Evolutionary conservation across 805 yeast genomes (phyloP), one percentile per base, ranked within the genome.

Genomic region (Tetrapisispora pingtungensis): DNA sequence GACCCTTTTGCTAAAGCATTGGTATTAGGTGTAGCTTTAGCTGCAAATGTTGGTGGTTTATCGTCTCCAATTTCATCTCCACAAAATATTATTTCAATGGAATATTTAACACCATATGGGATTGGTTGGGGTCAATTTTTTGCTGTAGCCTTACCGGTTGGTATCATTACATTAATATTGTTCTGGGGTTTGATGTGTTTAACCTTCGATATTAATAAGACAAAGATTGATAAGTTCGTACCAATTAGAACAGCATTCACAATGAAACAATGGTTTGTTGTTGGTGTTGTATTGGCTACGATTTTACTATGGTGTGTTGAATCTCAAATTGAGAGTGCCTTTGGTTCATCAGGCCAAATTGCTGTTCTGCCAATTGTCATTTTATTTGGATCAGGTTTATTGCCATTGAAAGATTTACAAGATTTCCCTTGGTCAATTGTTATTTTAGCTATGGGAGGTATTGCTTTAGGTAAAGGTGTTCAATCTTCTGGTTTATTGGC

Each of bases 361-460:
- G 95, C 97, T 1, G 72, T 88, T 32, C 68, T 89, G 26, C 97
- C 97, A 7, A 76, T 90, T 45, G 80, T 86, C 17, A 65, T 88
- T 24, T 82, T 93, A 58, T 90, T 90, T 59, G 97, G 96, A 15
- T 77, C 96, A 0, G 96, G 96, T 1, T 62, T 89, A 30, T 67
- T 90, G 48, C 73, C 84, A 5, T 80, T 89, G 1, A 84, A 85
- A 38, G 97, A 93, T 61, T 81, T 90, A 61, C 89, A 90, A 65
- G 84, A 86, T 59, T 90, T 90, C 65, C 86, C 96, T 26, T 90
- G 98, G 98, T 84, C 94, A 4, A 90, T 93, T 57, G 94, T 93
- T 19, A 78, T 89, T 37, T 71, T 90, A 48, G 97, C 97, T 10
- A 90, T 90, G 97, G 98, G 98, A 33, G 97, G 97, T 53, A 74